phyloP scores from a whole-genome alignment of 2,329 filamentous ascomycete species.

The Scytalidium sp. region DNA sequence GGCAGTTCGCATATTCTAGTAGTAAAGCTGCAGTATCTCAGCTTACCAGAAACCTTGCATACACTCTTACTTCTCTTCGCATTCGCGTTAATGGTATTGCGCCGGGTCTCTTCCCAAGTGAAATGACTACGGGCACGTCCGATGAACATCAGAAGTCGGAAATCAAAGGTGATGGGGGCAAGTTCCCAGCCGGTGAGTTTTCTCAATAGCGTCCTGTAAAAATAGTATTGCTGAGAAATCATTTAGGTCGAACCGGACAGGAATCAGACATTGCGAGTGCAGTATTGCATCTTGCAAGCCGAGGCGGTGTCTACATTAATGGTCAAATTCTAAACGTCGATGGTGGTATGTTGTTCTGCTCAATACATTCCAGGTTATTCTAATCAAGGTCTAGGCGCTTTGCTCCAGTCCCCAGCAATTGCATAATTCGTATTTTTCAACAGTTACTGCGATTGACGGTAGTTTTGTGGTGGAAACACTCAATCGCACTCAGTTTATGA shows the following conservation, averaged over 20 bases:
- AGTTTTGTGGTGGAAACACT: too few species aligned
- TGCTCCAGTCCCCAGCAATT: too few species aligned
- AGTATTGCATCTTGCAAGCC: constrained; percentile 13
- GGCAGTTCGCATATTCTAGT: constrained; percentile 28
- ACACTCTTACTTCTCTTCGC: constrained; percentile 45
- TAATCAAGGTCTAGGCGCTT: too few species aligned
- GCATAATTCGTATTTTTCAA: too few species aligned
- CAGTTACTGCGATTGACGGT: too few species aligned
- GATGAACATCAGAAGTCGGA: constrained; percentile 47
- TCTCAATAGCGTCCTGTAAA: neutral
- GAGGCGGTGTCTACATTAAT: constrained; percentile 11
- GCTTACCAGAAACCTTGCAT: constrained; percentile 49
- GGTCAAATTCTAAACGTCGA: constrained; percentile 10
- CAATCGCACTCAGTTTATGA: too few species aligned
- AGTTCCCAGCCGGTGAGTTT: neutral
- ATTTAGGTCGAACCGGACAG: constrained; percentile 2
- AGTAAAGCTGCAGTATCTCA: constrained; percentile 47
- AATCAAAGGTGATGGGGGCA: neutral
- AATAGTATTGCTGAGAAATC: too few species aligned
- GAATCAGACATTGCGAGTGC: constrained; percentile 15
- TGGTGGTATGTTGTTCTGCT: constrained; percentile 2
- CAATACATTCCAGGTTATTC: too few species aligned
- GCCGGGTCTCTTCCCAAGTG: constrained; percentile 40
- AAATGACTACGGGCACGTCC: constrained; percentile 45
- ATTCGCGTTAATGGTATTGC: constrained; percentile 56